Conservation (phyloP, 2,329 filamentous ascomycete genomes). For the Aspergillus novofumigatus region DNA sequence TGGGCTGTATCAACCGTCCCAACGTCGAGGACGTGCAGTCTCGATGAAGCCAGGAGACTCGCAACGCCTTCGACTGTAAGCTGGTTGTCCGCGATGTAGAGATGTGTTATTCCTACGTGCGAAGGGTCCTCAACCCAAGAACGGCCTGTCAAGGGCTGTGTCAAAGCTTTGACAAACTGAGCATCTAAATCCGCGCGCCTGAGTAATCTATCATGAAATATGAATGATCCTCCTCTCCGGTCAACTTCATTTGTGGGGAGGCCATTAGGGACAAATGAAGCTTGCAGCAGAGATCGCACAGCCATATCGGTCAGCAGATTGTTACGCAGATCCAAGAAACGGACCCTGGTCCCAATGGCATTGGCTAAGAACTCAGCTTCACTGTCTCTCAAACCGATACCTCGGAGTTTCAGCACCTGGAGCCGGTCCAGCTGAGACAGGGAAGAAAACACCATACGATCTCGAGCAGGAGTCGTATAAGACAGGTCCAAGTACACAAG, state of each 20-base stretch:
- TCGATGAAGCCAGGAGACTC: slow-evolving; percentile 48
- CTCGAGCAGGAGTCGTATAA: slow-evolving; percentile 47
- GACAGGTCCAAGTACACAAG: slow-evolving; percentile 59
- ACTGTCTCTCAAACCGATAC: slow-evolving; percentile 50
- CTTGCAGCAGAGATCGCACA: slow-evolving; percentile 48
- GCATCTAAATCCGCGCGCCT: slow-evolving; percentile 39
- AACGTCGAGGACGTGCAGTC: slow-evolving; percentile 54
- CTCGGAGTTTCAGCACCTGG: slow-evolving; percentile 55
- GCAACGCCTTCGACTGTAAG: slow-evolving; percentile 55
- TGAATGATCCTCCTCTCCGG: slow-evolving; percentile 3
- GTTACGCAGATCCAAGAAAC: slow-evolving; percentile 54
- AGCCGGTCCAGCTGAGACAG: slow-evolving; percentile 47
- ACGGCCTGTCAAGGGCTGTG: slow-evolving; percentile 47
- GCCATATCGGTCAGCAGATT: slow-evolving; percentile 56
- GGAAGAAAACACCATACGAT: slow-evolving; percentile 45
- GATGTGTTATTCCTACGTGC: slow-evolving; percentile 55
- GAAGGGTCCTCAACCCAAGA: slow-evolving; percentile 54
- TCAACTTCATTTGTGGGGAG: background rate
- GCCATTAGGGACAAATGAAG: slow-evolving; percentile 42
- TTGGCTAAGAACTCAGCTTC: slow-evolving; percentile 51
- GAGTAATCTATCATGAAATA: slow-evolving; percentile 14
- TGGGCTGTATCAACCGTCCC: slow-evolving; percentile 44
- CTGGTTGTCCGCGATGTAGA: slow-evolving; percentile 55
- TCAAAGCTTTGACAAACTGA: slow-evolving; percentile 48
- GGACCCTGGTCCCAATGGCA: slow-evolving; percentile 49